Conservation (phyloP, 1,284 basidiomycete species). For the Cryptococcus floricola region DNA sequence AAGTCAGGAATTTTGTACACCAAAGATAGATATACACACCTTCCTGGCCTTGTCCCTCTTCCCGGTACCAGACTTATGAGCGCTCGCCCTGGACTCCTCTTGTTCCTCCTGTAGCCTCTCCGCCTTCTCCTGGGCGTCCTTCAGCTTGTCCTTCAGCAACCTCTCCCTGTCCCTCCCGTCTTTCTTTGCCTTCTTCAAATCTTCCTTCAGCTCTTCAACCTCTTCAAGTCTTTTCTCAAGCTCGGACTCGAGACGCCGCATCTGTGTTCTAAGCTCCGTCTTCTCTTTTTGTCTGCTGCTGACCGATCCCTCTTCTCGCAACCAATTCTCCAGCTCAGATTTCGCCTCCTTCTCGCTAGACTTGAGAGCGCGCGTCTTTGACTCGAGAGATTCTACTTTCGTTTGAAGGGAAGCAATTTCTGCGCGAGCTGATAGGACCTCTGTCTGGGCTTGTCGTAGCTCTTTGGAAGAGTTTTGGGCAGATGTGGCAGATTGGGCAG, state of each 20-base stretch:
- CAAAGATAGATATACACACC: slow-evolving; percentile 6
- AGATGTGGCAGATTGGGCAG: slow-evolving; percentile 16
- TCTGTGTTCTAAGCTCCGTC: slow-evolving; percentile 25
- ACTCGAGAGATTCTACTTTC: slow-evolving; percentile 26
- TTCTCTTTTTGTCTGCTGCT: slow-evolving; percentile 29
- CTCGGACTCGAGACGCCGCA: slow-evolving; percentile 28
- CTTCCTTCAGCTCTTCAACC: slow-evolving; percentile 30
- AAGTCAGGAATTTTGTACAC: background rate
- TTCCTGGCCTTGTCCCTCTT: slow-evolving; percentile 15
- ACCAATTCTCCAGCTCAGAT: slow-evolving; percentile 29
- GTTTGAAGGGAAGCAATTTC: slow-evolving; percentile 20
- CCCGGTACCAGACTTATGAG: slow-evolving; percentile 6
- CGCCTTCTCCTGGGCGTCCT: slow-evolving; percentile 24
- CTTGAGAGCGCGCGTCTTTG: slow-evolving; percentile 19
- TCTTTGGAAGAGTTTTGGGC: slow-evolving; percentile 8
- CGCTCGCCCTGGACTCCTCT: slow-evolving; percentile 20
- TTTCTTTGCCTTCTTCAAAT: slow-evolving; percentile 25
- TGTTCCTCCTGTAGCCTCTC: slow-evolving; percentile 32
- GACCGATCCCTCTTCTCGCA: slow-evolving; percentile 17
- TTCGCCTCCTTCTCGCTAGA: slow-evolving; percentile 28
- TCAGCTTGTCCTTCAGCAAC: slow-evolving; percentile 22
- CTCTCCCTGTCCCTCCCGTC: slow-evolving; percentile 30
- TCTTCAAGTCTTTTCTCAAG: slow-evolving; percentile 24
- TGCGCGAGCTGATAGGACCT: slow-evolving; percentile 6
- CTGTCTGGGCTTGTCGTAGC: slow-evolving; percentile 7